These are phyloP conservation scores for Pisolithus thermaeus DNA, from an alignment of 1,284 basidiomycete species.

Conservation along the genomic window DNA sequence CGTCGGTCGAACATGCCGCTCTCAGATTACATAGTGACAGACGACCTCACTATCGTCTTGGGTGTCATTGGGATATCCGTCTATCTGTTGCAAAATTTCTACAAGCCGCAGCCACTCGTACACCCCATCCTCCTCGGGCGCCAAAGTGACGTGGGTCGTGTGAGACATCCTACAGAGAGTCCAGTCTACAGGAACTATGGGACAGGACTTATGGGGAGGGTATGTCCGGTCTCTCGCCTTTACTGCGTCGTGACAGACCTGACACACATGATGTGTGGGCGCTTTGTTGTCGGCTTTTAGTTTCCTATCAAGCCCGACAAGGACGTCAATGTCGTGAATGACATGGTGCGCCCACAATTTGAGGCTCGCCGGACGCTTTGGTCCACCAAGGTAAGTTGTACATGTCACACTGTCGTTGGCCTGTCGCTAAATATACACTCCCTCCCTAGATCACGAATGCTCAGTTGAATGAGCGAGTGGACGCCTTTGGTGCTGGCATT, in stretches of 20 bases:
- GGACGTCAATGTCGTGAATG: slow-evolving; percentile 59
- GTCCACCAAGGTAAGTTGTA: slow-evolving; percentile 56
- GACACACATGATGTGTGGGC: not conserved
- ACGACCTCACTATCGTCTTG: slow-evolving; percentile 70
- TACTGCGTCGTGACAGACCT: not conserved
- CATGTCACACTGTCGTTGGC: not conserved
- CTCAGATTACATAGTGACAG: slow-evolving; percentile 57
- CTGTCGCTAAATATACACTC: not conserved
- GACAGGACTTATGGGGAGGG: slow-evolving; percentile 71
- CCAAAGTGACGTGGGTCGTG: slow-evolving; percentile 77
- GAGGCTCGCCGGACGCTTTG: slow-evolving; percentile 67
- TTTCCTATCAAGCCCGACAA: slow-evolving; percentile 67
- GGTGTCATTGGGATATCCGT: slow-evolving; percentile 67
- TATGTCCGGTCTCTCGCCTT: slow-evolving; percentile 29
- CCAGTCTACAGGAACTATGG: slow-evolving; percentile 79
- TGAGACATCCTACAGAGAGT: slow-evolving; percentile 68
- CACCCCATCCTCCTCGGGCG: slow-evolving; percentile 78
- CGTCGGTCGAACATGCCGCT: slow-evolving; percentile 33
- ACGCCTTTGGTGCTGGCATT: slow-evolving; percentile 65
- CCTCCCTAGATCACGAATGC: slow-evolving; percentile 58
- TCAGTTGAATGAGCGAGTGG: slow-evolving; percentile 56
- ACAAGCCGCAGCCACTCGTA: slow-evolving; percentile 72
- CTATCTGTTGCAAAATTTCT: slow-evolving; percentile 68
- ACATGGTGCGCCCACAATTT: slow-evolving; percentile 61
- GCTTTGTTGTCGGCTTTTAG: slow-evolving; percentile 32